Evolutionary conservation across 305 asterid species (phyloP).

Genomic region (Fraxinus xanthoxyloides): DNA sequence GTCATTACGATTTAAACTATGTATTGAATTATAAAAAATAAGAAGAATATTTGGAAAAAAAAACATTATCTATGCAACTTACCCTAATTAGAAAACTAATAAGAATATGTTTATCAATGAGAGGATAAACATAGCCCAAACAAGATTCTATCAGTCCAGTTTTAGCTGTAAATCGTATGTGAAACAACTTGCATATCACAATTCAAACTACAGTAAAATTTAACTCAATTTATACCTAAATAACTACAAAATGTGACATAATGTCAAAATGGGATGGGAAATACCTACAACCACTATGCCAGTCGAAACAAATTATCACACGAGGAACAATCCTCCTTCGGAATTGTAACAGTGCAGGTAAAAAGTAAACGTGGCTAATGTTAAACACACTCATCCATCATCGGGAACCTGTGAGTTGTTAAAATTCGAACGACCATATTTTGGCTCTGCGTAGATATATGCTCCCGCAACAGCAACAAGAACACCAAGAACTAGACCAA

Average conservation of each 20-base stretch:
- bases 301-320: neutral
- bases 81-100: neutral
- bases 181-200: neutral
- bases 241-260: neutral
- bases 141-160: neutral
- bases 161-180: neutral
- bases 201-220: neutral
- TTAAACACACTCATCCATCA: slow-evolving; percentile 26
- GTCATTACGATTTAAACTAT: neutral
- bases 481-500: slow-evolving; percentile 52
- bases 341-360: neutral
- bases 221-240: neutral
- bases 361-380: neutral
- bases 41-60: neutral
- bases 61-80: neutral
- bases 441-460: slow-evolving; percentile 49
- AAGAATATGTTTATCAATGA: neutral
- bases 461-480: slow-evolving; percentile 53
- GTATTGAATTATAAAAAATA: neutral
- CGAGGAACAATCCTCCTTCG: neutral
- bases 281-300: neutral
- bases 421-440: slow-evolving; percentile 22
- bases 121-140: neutral
- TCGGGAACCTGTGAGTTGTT: slow-evolving; percentile 22
- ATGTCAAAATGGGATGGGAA: neutral